A percentile compares a stretch with the other conserved stretches of the same genome.
Evolutionary conservation across 2,329 filamentous ascomycete genomes (phyloP).

Genomic region (Pseudopyrenochaeta lycopersici): DNA sequence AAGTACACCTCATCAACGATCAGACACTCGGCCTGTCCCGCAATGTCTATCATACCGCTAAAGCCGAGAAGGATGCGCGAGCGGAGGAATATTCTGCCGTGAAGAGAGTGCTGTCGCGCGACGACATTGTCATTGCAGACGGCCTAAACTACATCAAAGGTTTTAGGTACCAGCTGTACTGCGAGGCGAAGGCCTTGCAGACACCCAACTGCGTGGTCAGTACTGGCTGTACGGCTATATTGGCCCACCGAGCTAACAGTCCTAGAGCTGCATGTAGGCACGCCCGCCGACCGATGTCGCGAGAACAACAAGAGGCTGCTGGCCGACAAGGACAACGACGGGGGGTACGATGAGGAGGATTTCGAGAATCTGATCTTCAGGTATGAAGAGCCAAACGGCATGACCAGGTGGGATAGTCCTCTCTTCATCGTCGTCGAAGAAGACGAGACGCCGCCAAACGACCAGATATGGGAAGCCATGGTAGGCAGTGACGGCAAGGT

Average conservation of each 20-base stretch:
- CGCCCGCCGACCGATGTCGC: conserved; percentile 63
- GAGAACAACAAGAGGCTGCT: conserved; percentile 68
- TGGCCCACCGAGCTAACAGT: conserved; percentile 38
- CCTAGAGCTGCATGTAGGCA: conserved; percentile 66
- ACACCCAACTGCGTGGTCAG: conserved; percentile 78
- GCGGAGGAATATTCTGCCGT: conserved; percentile 80
- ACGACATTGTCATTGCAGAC: conserved; percentile 82
- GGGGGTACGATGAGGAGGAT: conserved; percentile 66
- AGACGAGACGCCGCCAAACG: conserved; percentile 73
- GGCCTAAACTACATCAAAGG: conserved; percentile 90
- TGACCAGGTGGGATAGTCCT: conserved; percentile 85
- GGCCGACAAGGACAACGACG: conserved; percentile 46
- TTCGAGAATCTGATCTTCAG: conserved; percentile 84
- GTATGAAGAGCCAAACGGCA: conserved; percentile 86
- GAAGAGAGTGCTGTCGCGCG: conserved; percentile 75
- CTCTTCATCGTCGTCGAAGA: conserved; percentile 82
- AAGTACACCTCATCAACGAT: conserved; percentile 78
- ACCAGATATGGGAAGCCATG: conserved; percentile 78
- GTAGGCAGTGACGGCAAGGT: conserved; percentile 67
- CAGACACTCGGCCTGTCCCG: conserved; percentile 74
- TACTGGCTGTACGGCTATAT: conserved; percentile 4
- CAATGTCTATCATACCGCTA: conserved; percentile 77
- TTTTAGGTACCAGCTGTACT: conserved; percentile 86
- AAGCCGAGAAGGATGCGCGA: conserved; percentile 83
- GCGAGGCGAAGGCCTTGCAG: conserved; percentile 80